Conservation (phyloP, 257 asterid species). For the Avicennia marina region DNA sequence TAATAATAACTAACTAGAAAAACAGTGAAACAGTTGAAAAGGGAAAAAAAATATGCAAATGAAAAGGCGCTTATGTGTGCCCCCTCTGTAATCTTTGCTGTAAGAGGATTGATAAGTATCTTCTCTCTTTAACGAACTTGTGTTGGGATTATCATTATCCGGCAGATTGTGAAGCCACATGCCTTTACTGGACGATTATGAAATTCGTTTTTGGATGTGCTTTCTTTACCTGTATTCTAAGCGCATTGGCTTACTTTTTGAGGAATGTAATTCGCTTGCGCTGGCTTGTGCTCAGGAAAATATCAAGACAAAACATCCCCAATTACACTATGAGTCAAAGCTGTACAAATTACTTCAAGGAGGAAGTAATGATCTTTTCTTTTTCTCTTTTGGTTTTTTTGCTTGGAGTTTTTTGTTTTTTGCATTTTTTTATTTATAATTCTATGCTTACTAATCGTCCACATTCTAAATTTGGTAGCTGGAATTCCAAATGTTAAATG, state of each 20-base stretch:
- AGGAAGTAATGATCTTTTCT: slow-evolving; percentile 62
- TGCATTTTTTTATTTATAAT: neutral
- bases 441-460: slow-evolving; percentile 3
- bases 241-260: neutral
- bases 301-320: slow-evolving; percentile 84
- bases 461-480: slow-evolving; percentile 36
- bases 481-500: slow-evolving; percentile 79
- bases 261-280: slow-evolving; percentile 8
- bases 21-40: neutral
- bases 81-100: too few relatives aligned
- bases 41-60: too few relatives aligned
- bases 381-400: neutral
- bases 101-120: too few relatives aligned
- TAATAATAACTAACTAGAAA: neutral
- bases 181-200: neutral
- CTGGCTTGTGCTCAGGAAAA: slow-evolving; percentile 54
- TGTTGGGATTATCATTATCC: too few relatives aligned
- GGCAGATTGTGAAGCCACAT: neutral
- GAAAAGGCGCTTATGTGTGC: too few relatives aligned
- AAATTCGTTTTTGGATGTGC: too few relatives aligned
- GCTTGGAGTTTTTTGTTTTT: slow-evolving; percentile 8
- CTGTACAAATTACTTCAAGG: slow-evolving; percentile 77
- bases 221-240: neutral
- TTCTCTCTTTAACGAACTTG: too few relatives aligned
- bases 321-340: slow-evolving; percentile 69